Evolutionary conservation across 2,329 filamentous ascomycete genomes (phyloP), one percentile per base, ranked within the genome.

Genomic region (Tympanopsis confertula): DNA sequence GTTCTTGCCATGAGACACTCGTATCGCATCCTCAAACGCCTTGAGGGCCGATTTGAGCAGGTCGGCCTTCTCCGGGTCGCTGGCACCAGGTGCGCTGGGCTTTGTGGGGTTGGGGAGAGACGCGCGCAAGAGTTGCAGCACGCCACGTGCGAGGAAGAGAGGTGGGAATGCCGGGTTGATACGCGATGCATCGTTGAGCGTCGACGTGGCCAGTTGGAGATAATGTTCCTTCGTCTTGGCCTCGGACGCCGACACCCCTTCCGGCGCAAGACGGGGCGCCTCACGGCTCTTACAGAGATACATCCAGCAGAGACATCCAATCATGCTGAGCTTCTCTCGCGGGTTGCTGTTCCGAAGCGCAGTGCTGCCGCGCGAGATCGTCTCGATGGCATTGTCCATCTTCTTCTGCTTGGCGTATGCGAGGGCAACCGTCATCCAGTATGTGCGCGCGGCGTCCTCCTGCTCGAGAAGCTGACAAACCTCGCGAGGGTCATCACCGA

Each of bases 391-490:
- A 62, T 91, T 84, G 54, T 95, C 88, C 44, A 91, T 76, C 63
- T 94, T 94, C 54, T 82, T 80, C 63, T 94, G 86, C 64, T 96
- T 98, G 29, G 91, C 89, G 54, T 98, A 98, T 35, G 89, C 89
- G 41, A 96, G 71, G 30, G 93, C 85, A 47, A 96, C 91, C n/a
- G 86, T 89, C 69, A 98, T 89, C 93, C 93, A 98, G 49, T 93
- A 93, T 38, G 81, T 86, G 51, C 89, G 87, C 26, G 86, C 82
- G 13, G 87, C 88, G 52, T 82, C 79, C 59, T 98, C 93, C 53
- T 91, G 94, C 63, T 98, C 89, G 45, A 98, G 78, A 37, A 98
- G 72, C 20, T 86, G 91, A 58, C 91, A 98, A 4, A 98, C 73
- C 63, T 98, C 91, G 35, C 85, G 94, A 15, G 86, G 86, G 54